These are phyloP conservation scores for Syncephalastrum sp. DNA, from an alignment of 371 early-diverging fungal genomes.

Conservation along the genomic window DNA sequence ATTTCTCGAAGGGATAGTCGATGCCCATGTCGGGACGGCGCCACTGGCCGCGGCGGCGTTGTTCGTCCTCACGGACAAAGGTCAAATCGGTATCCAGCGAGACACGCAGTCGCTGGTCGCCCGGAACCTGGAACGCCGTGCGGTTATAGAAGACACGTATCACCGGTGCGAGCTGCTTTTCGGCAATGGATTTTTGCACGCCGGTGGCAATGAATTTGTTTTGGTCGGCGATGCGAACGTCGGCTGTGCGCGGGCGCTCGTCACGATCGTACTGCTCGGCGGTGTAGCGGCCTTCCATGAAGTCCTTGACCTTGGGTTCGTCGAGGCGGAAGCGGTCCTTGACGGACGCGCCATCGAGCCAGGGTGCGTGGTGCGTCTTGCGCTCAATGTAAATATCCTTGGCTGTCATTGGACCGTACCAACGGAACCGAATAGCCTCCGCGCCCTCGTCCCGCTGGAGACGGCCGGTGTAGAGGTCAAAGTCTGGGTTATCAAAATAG, in stretches of 20 bases:
- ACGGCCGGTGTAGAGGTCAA: slow-evolving; percentile 91
- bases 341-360: slow-evolving; percentile 96
- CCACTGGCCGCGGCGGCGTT: slow-evolving; percentile 78
- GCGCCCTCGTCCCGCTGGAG: slow-evolving; percentile 92
- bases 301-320: slow-evolving; percentile 87
- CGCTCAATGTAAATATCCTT: slow-evolving; percentile 92
- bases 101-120: slow-evolving; percentile 93
- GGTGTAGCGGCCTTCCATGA: slow-evolving; percentile 78
- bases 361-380: slow-evolving; percentile 96
- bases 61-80: slow-evolving; percentile 95
- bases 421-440: slow-evolving; percentile 87
- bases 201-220: slow-evolving; percentile 76
- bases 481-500: slow-evolving; percentile 93
- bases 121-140: slow-evolving; percentile 98
- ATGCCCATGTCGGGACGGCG: slow-evolving; percentile 85
- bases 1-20: slow-evolving; percentile 84
- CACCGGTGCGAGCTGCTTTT: slow-evolving; percentile 82
- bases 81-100: slow-evolving; percentile 97
- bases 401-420: slow-evolving; percentile 76
- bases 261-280: slow-evolving; percentile 75
- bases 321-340: slow-evolving; percentile 93
- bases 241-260: slow-evolving; percentile 68
- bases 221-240: slow-evolving; percentile 72
- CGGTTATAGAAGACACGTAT: slow-evolving; percentile 96
- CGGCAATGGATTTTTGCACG: slow-evolving; percentile 75